Evolutionary conservation across 805 yeast species (phyloP), one percentile per base, ranked within the genome.

Genomic region (Torulaspora franciscae): DNA sequence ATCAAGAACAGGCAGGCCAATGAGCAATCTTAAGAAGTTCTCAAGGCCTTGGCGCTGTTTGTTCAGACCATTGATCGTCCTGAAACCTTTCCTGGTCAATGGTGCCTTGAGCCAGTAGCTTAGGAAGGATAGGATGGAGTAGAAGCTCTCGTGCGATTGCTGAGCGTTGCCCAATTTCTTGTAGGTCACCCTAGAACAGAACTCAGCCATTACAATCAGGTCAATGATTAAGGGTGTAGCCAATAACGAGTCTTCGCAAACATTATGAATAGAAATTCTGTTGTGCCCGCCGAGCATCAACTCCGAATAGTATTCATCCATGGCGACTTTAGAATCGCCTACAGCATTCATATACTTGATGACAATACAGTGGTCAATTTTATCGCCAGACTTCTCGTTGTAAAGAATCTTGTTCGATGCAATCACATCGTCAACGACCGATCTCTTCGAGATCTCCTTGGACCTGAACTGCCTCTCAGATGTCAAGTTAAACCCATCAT

Each of bases 41-140:
- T 90, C 98, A 54, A 90, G 72, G 41, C 95, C 96, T 57, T 82
- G 77, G 64, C 96, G 83, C 74, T 91, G 98, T 71, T 90, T 91
- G 79, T 88, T 91, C 65, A 90, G 77, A 23, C 97, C 96, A 61
- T 90, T 90, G 59, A 90, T 86, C 26, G 96, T 83, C 64, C 86
- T 83, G 70, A 75, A 85, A 4, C 96, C 96, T 40, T 88, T 86
- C 70, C 91, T 85, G 40, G 95, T 82, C 57, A 90, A 78, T 53
- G 98, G 98, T 2, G 97, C 97, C 75, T 90, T 90, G 64, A 91
- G 80, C 97, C 97, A 90, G 72, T 90, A 90, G 62, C 90, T 79
- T 67, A 90, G 75, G 66, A 89, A 85, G 13, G 95, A 79, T 64
- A 91, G 74, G 40, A 91, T 90, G 19, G 95, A 80, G 70, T 90